Base-by-base conservation (phyloP, 257 asterid genomes). In the Echites panduratus region DNA sequence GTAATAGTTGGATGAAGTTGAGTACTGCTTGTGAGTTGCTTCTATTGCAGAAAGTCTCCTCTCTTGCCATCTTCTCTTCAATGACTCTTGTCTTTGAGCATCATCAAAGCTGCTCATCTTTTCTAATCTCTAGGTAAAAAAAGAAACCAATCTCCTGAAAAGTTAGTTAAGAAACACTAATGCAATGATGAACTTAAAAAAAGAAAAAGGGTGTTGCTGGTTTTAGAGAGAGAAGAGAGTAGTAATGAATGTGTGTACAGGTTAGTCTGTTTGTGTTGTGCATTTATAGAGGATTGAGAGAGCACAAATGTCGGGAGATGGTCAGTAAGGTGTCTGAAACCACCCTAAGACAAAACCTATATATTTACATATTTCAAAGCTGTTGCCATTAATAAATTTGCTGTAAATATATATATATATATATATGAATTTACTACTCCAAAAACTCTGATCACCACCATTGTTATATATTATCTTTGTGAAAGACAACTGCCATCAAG, bases 221-320 rank as follows among this genome's bases (percentile, higher is more conserved):
- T 57, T 26, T 65, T 29, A 27, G 32, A 52, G 8, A 19, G 41
- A 56, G 38, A 1, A 16, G n/a, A n/a, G n/a, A n/a, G n/a, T n/a
- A 40, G 66, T 20, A 58, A 45, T 66, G 26, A 56, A 76, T 24
- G 66, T 59, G 76, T 59, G 58, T 64, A 22, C 59, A 78, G 44
- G 74, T 77, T 17, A 17, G 40, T n/a, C 50, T 26, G 62, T 2
- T 61, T 65, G 22, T 26, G 68, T 27, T 70, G 54, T 54, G 78
- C 17, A 38, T 68, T 44, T 79, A 73, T 76, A 84, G 70, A 72
- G 82, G 74, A 47, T 52, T 62, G 79, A 74, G 81, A 80, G 84
- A n/a, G n/a, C 89, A 82, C 88, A 77, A 79, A 80, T 86, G 91
- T 83, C 89, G 89, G 90, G 77, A 66, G 78, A 71, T 64, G 87